Evolutionary conservation across 192 early-diverging fungal genomes (phyloP).

Genomic region (Coemansia sp.): DNA sequence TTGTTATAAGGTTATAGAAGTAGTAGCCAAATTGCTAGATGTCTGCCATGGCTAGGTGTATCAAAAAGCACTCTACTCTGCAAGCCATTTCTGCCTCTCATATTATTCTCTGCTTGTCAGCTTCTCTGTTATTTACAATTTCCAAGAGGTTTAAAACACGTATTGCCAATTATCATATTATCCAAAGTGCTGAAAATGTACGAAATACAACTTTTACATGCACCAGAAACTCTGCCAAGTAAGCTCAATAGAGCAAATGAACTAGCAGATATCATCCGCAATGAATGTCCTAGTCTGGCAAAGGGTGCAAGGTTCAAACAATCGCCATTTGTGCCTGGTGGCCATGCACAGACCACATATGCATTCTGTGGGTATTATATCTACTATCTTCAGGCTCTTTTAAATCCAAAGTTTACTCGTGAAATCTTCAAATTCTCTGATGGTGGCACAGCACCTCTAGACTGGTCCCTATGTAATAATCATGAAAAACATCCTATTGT

Average conservation of each 20-base stretch:
- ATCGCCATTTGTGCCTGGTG: conserved; percentile 70
- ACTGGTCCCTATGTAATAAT: conserved; percentile 72
- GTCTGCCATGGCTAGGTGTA: no score
- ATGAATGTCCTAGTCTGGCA: conserved; percentile 59
- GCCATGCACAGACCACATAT: conserved; percentile 74
- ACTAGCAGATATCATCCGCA: conserved; percentile 30
- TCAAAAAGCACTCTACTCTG: no score
- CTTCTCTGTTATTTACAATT: background rate
- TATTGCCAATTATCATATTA: background rate
- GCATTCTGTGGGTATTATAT: conserved; percentile 48
- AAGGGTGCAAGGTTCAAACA: conserved; percentile 60
- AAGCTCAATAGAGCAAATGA: conserved; percentile 4
- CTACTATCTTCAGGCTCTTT: conserved; percentile 54
- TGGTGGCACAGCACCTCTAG: conserved; percentile 81
- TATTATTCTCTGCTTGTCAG: background rate
- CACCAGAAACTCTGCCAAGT: conserved; percentile 11
- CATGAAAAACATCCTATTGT: conserved; percentile 68
- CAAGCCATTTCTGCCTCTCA: background rate
- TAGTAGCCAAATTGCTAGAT: background rate
- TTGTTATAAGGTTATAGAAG: no score
- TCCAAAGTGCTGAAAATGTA: conserved; percentile 21
- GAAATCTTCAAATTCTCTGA: conserved; percentile 73
- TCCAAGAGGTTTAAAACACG: no score
- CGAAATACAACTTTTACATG: conserved; percentile 36
- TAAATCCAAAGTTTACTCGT: conserved; percentile 40